These are phyloP conservation scores for Begonia masoniana DNA, from an alignment of 306 rosid species.

Conservation along the genomic window DNA sequence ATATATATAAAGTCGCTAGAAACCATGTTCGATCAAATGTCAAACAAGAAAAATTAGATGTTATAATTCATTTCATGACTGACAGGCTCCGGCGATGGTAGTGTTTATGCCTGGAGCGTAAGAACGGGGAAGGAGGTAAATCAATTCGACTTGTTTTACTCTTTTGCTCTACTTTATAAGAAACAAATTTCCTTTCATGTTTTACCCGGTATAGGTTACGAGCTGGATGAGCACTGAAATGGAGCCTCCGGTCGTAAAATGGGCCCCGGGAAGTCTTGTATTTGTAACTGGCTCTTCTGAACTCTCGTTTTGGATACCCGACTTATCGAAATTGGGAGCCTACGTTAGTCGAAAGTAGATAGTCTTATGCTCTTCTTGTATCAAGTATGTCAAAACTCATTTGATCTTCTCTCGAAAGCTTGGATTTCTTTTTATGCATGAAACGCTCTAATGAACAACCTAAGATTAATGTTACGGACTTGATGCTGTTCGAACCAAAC, in stretches of 20 bases:
- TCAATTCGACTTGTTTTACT: background rate
- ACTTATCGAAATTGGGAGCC: constrained; percentile 82
- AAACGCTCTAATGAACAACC: too few relatives aligned
- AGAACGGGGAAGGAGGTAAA: constrained; percentile 85
- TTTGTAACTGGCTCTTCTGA: constrained; percentile 89
- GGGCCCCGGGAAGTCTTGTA: constrained; percentile 94
- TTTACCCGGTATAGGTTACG: constrained; percentile 40
- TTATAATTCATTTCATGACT: constrained; percentile 4
- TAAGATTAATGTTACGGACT: too few relatives aligned
- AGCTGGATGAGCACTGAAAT: constrained; percentile 88
- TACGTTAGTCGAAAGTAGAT: constrained; percentile 70
- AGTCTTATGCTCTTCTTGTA: too few relatives aligned
- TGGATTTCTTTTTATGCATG: too few relatives aligned
- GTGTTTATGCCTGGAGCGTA: constrained; percentile 78
- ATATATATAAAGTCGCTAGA: too few relatives aligned
- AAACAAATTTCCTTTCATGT: background rate
- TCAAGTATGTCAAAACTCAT: too few relatives aligned
- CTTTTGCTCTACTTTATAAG: too few relatives aligned
- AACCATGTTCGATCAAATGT: too few relatives aligned
- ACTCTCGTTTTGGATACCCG: constrained; percentile 86
- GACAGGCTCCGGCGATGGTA: constrained; percentile 90
- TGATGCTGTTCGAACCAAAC: too few relatives aligned
- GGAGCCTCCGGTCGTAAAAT: constrained; percentile 82
- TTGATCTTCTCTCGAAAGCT: too few relatives aligned
- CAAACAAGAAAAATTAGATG: background rate